Evolutionary conservation across 306 rosid species (phyloP), one percentile per base, ranked within the genome.

Genomic region (Dalbergia cochinchinensis): DNA sequence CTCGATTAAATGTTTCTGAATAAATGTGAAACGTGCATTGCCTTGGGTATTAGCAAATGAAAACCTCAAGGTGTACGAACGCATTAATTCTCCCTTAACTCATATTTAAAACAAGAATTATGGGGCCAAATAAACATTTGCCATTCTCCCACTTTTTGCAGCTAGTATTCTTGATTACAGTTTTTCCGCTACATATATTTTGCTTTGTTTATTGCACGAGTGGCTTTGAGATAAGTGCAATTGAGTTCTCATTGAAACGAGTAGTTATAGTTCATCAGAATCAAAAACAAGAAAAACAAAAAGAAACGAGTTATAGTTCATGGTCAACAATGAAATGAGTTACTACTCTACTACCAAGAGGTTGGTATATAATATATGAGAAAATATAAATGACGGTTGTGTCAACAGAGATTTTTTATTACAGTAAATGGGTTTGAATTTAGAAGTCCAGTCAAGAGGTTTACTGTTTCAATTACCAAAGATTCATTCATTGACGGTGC

Each of bases 1-100:
- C 83, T 62, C 83, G 73, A 62, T 79, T 80, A 34, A 51, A 63
- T 71, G 73, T 54, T 71, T 80, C n/a, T 79, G 72, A 73, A 60
- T 37, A 55, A 11, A 60, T 79, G 71, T 47, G 58, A 44, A 80
- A 80, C 73, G 78, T 71, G 78, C 15, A 44, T 53, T 54, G 68
- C 35, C 51, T 42, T 54, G 31, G 74, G 71, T 71, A 61, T 35
- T 37, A 47, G 53, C 65, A 79, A 72, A 71, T 71, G 60, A 71
- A 79, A 62, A 71, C 67, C 73, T 71, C 83, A 71, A 73, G 63
- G 33, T 42, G n/a, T 51, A 34, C 47, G 67, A 47, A 31, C 41
- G 54, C 74, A 77, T 65, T 65, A 74, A 47, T 74, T 69, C 71
- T 73, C 61, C 59, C 45, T 19, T 8, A 34, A 69, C 45, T 35